Evolutionary conservation across 352 stramenopile species (phyloP).

Genomic region (Phytophthora ramorum): DNA sequence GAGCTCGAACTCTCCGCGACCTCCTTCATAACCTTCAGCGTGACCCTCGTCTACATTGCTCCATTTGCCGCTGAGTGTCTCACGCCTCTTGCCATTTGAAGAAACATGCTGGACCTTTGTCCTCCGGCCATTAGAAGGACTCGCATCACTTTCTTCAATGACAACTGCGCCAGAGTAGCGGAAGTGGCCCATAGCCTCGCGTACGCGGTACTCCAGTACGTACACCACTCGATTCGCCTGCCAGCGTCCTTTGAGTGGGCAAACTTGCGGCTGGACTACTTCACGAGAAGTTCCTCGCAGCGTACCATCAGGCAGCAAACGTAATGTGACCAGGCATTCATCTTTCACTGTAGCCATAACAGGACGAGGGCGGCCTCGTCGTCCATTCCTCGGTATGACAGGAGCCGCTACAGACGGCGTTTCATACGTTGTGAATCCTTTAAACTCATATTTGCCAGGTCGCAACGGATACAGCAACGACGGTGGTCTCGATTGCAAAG

Average conservation of each 20-base stretch:
- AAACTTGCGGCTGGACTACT: constrained; percentile 67
- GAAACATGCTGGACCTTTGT: constrained; percentile 8
- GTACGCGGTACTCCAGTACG: constrained; percentile 67
- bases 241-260: constrained; percentile 57
- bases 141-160: constrained; percentile 20
- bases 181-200: constrained; percentile 68
- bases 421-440: constrained; percentile 60
- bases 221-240: constrained; percentile 63
- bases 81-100: constrained; percentile 23
- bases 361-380: constrained; percentile 10
- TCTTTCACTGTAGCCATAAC: constrained; percentile 40
- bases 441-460: constrained; percentile 70
- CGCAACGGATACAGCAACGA: constrained; percentile 57
- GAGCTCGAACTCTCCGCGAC: constrained; percentile 65
- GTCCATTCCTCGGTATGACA: constrained; percentile 15
- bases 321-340: constrained; percentile 72
- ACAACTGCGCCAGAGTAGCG: constrained; percentile 62
- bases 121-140: constrained; percentile 6
- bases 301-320: constrained; percentile 59
- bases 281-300: constrained; percentile 64
- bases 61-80: constrained; percentile 60
- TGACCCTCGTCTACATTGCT: constrained; percentile 66
- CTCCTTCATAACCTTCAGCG: constrained; percentile 54
- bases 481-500: constrained; percentile 25
- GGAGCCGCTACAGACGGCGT: constrained; percentile 16